Evolutionary conservation across 257 asterid species (phyloP), one percentile per base, ranked within the genome.

Genomic region (Scutellaria galericulata): DNA sequence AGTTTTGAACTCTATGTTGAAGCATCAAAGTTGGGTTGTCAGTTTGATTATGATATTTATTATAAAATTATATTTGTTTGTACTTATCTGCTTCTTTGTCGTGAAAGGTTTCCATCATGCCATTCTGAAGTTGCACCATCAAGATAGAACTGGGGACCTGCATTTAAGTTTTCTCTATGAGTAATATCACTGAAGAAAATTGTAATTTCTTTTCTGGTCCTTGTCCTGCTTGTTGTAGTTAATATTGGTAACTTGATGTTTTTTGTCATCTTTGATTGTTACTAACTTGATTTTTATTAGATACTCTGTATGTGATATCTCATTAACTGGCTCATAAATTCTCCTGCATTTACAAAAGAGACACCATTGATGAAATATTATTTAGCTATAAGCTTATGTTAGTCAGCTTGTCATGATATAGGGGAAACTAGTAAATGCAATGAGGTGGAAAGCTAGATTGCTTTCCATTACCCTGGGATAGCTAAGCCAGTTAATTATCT

Each of bases 21-120:
- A 64, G 48, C 20, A 63, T 45, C 59, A 56, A 14, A 10, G 24
- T 47, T 39, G 46, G 59, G 24, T 55, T 72, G 62, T 55, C 56
- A 50, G 13, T 27, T 68, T 52, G 50, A 44, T 64, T 64, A 53
- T 56, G 63, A n/a, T 39, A 42, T 68, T n/a, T 70, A 61, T 66
- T 2, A 31, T 31, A 4, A 31, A 4, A 31, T 31, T 31, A 74
- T 74, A 66, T 86, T 51, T 58, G 20, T 59, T 53, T 64, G n/a
- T 75, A 58, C 40, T 73, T 68, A 72, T 69, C 61, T 78, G 73
- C 40, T 66, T 68, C 56, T 37, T 76, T 80, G 62, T 73, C 76
- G 64, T 79, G 80, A 72, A 81, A 71, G 80, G 82, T 80, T 76
- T 78, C 65, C 70, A 56, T 81, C 77, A 52, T 83, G 81, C 83